Base-by-base conservation (phyloP, 257 asterid species). In the Solanum pinnatisectum region DNA sequence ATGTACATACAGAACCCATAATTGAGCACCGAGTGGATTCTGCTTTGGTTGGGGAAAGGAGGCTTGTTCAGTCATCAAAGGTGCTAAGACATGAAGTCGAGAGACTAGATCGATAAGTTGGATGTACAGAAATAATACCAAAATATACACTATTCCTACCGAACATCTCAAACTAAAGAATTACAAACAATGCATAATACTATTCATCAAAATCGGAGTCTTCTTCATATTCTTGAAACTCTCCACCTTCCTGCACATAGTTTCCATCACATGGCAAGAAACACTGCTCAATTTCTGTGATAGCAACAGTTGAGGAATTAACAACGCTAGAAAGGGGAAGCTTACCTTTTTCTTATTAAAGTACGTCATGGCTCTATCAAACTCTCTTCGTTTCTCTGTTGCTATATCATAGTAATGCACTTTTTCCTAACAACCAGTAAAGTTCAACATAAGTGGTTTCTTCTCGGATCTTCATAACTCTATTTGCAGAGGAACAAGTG, bases 301-400 rank as follows among this genome's bases (percentile, higher is more conserved):
- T 7, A 16, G 14, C 39, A 23, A 30, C 52, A 86, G 5, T 42
- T 35, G n/a, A 77, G 67, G 37, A 81, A 49, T 32, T 15, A 52
- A 16, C 4, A 25, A 35, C n/a, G 46, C 86, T n/a, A 78, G n/a
- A 49, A 78, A 78, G 84, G 59, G 63, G 20, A 59, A 71, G 73
- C 81, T 87, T 76, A 96, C 98, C 97, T 92, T 93, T 91, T 87
- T 92, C 88, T 91, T 96, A 40, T 85, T 90, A 84, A 91, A 95
- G 82, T 92, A 91, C 36, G 96, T 92, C 93, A 92, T 95, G 85
- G 99, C 98, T 60, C 70, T 86, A 37, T 96, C 98, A 87, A 96
- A 96, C 90, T 95, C 99, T 40, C 96, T 95, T 88, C 99, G 95
- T 89, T 95, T 96, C 91, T 93, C 94, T 22, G 99, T 95, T 90